Conservation (phyloP, 768 basidiomycete species). For the Tylopilus sp. region DNA sequence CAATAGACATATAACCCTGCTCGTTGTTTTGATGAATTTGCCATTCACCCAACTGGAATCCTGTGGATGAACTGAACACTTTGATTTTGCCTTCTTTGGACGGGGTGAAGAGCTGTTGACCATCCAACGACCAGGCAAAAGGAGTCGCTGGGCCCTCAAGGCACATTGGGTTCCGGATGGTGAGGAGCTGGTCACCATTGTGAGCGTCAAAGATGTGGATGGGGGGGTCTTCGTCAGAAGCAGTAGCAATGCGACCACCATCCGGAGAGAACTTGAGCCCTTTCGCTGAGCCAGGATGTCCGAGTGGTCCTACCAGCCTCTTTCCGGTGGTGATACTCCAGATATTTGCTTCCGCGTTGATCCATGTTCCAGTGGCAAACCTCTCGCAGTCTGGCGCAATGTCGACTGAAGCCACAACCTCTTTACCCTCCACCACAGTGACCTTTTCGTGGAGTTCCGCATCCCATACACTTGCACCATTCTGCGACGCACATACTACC, state of each 20-base stretch:
- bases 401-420: neutral
- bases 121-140: neutral
- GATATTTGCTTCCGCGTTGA: neutral
- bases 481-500: neutral
- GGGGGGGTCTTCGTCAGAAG: neutral
- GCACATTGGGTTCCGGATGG: neutral
- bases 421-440: neutral
- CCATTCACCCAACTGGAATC: neutral
- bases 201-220: neutral
- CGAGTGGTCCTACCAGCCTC: neutral
- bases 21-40: neutral
- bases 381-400: neutral
- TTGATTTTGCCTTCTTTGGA: neutral
- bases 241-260: neutral
- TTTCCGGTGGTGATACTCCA: neutral
- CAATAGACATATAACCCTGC: neutral
- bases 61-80: neutral
- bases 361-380: neutral
- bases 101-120: neutral
- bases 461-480: slow-evolving; percentile 1
- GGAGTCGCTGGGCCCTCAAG: accelerated
- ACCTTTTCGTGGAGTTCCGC: neutral
- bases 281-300: neutral
- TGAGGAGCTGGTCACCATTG: neutral
- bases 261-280: neutral